These are phyloP conservation scores for Phytopythium montanum DNA, from an alignment of 352 stramenopile species.

Conservation along the genomic window DNA sequence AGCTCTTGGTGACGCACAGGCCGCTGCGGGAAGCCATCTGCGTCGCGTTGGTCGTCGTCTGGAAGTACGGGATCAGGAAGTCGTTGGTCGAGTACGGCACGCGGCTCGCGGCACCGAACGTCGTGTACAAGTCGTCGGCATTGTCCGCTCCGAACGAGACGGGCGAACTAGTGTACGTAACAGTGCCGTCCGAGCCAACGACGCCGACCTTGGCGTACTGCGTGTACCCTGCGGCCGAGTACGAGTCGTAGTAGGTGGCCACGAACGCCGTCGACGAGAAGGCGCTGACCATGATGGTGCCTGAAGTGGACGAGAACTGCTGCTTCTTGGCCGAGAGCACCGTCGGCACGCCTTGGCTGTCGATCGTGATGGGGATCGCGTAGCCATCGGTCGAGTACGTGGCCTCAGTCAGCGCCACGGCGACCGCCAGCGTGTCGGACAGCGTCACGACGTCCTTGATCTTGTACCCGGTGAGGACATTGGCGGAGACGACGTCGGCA, in stretches of 20 bases:
- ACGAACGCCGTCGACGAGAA: conserved; percentile 37
- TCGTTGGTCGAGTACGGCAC: conserved; percentile 15
- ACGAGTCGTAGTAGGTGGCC: conserved; percentile 45
- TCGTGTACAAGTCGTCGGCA: conserved; percentile 11
- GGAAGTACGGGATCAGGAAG: conserved; percentile 58
- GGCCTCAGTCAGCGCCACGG: conserved; percentile 27
- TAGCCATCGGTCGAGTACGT: conserved; percentile 7
- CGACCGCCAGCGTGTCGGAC: conserved; percentile 42
- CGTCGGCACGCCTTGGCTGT: conserved; percentile 10
- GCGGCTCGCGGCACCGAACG: conserved; percentile 32
- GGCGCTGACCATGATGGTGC: conserved; percentile 33
- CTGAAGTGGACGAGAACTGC: conserved; percentile 19
- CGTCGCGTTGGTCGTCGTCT: conserved; percentile 10
- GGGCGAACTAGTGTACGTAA: conserved; percentile 26
- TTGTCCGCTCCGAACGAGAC: conserved; percentile 30
- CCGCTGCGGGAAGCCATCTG: conserved; percentile 11
- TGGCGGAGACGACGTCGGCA: conserved; percentile 7
- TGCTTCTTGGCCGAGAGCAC: conserved; percentile 20
- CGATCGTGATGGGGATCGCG: conserved; percentile 27
- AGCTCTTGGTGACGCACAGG: conserved; percentile 41
- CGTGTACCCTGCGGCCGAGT: conserved; percentile 12
- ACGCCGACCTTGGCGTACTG: conserved; percentile 38
- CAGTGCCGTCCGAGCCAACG: conserved; percentile 24
- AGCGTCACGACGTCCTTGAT: conserved; percentile 56
- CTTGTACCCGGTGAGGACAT: conserved; percentile 21